Evolutionary conservation across 2,329 filamentous ascomycete species (phyloP), one percentile per base, ranked within the genome.

Genomic region (Penicillium sp.): DNA sequence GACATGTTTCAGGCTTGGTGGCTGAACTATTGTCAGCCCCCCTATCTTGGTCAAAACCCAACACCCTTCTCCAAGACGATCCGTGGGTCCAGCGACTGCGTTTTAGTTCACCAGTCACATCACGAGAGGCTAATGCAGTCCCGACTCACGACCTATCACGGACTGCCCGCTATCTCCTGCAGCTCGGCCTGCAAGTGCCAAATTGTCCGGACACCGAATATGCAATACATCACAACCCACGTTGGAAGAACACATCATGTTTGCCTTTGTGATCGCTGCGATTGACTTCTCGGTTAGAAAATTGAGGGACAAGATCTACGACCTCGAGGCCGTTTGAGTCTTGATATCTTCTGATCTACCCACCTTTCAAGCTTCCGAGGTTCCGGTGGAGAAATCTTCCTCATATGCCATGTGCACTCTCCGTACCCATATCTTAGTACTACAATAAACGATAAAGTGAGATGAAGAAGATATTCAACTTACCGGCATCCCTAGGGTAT

Each of bases 231-330:
- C 43, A 27, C 19, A 35, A 7, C 18, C 18, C 18, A 24, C 6
- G 35, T 22, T 14, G 6, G 33, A 50, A 13, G 2, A 6, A 37
- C 16, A 22, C 33, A n/a, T 50, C 19, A 11, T 39, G n/a, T 40
- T 50, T 18, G 3, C 24, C 11, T 19, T 19, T 27, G 19, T 11
- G 54, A 59, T 63, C 59, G 19, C 50, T 39, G 37, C 37, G 39
- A 54, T 47, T 47, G 50, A 10, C 36, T 36, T 50, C 51, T 59
- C 41, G 56, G 50, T 37, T 57, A 54, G 24, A 41, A n/a, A 31
- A 37, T 27, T 18, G 19, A 33, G 35, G 39, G 41, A 40, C 35
- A 18, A 27, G 40, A 51, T 47, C 50, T 24, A 18, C 44, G 9
- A 11, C 24, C 22, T 50, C 44, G 14, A 18, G n/a, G 24, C 18